phyloP scores from a whole-genome alignment of 2,329 filamentous ascomycete genomes.

The Scedosporium aurantiacum region DNA sequence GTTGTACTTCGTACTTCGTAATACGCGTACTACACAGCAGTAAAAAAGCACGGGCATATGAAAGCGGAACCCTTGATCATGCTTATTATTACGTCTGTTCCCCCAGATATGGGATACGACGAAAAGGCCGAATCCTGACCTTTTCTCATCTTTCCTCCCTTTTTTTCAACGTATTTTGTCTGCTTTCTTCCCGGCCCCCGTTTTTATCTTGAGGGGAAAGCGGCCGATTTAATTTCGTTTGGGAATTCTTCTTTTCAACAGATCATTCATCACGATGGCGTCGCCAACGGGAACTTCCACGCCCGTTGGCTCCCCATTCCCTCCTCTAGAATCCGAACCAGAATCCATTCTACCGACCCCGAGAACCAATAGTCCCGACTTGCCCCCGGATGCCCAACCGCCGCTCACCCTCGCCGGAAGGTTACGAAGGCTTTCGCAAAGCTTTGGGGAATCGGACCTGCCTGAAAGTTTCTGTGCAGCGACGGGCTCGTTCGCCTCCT shows the following conservation, averaged over 20 bases:
- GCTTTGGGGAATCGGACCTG: slow-evolving; percentile 33
- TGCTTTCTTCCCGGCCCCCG: background rate
- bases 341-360: background rate
- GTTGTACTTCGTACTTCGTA: no score
- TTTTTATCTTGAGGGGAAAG: no score
- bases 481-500: slow-evolving; percentile 33
- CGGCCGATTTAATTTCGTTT: no score
- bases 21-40: background rate
- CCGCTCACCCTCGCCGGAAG: slow-evolving; percentile 7
- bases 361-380: background rate
- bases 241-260: no score
- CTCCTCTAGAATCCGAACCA: background rate
- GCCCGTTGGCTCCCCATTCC: background rate
- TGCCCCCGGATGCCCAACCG: background rate
- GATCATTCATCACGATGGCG: background rate
- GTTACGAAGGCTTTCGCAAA: slow-evolving; percentile 21
- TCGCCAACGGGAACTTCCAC: background rate
- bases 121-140: background rate
- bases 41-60: background rate
- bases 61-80: background rate
- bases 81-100: background rate
- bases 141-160: background rate
- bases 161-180: background rate
- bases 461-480: slow-evolving; percentile 37
- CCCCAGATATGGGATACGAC: background rate